These are phyloP conservation scores for Selaginella tamariscina DNA, from an alignment of 75 land plant genomes.

Conservation along the genomic window DNA sequence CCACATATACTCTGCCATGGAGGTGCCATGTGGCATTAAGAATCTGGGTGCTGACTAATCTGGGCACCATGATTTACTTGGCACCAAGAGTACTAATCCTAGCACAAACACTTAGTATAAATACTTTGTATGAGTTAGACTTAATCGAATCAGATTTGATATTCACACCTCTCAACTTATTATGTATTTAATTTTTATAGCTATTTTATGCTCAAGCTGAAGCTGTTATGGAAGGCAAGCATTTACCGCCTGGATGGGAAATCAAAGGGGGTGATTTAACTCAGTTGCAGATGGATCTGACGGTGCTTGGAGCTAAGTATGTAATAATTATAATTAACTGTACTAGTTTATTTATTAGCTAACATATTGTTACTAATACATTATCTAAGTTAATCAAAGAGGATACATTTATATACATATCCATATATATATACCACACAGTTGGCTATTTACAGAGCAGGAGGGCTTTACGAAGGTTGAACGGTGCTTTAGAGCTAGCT, in stretches of 20 bases:
- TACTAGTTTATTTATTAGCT: neutral
- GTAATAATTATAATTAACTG: neutral
- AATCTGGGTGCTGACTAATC: too few relatives aligned
- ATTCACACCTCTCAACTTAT: too few relatives aligned
- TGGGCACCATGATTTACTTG: too few relatives aligned
- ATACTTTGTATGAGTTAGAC: too few relatives aligned
- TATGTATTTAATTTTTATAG: conserved; percentile 11
- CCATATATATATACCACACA: too few relatives aligned
- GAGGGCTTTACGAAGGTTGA: conserved; percentile 14
- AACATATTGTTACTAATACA: too few relatives aligned
- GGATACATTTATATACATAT: neutral
- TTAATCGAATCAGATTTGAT: too few relatives aligned
- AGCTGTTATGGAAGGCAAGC: conserved; percentile 15
- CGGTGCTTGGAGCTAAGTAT: conserved; percentile 10
- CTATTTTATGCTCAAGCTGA: conserved; percentile 19
- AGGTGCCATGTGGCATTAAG: too few relatives aligned
- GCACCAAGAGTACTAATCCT: too few relatives aligned
- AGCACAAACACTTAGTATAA: too few relatives aligned
- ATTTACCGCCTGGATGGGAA: conserved; percentile 16
- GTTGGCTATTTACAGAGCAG: conserved; percentile 11
- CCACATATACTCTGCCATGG: too few relatives aligned
- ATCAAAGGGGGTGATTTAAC: conserved; percentile 12
- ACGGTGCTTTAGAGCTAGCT: conserved; percentile 19
- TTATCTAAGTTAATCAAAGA: neutral
- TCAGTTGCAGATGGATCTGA: conserved; percentile 1